These are phyloP conservation scores for Russula dissimulans DNA, from an alignment of 768 basidiomycete species.

Conservation along the genomic window DNA sequence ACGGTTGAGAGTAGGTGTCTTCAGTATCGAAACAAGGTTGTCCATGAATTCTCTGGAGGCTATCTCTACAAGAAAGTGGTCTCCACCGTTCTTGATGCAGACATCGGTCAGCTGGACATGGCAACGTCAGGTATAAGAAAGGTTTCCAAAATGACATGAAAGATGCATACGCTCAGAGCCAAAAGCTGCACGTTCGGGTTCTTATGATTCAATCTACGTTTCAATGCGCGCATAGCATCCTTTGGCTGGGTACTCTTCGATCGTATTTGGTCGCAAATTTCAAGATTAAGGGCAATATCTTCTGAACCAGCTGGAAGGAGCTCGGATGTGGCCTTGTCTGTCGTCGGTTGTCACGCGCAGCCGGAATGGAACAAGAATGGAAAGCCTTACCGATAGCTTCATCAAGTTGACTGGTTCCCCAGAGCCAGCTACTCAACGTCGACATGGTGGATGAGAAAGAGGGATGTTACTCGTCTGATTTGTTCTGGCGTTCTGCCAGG, in stretches of 20 bases:
- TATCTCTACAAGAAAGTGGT: constrained; percentile 77
- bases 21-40: constrained; percentile 83
- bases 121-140: background rate
- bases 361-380: background rate
- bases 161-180: constrained; percentile 65
- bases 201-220: constrained; percentile 81
- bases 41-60: constrained; percentile 90
- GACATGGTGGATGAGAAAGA: constrained; percentile 12
- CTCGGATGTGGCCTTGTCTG: constrained; percentile 94
- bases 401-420: constrained; percentile 19
- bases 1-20: constrained; percentile 62
- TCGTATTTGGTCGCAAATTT: constrained; percentile 95
- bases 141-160: background rate
- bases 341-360: background rate
- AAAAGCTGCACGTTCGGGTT: constrained; percentile 93
- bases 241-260: constrained; percentile 81
- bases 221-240: constrained; percentile 82
- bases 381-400: constrained; percentile 17
- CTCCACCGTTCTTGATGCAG: constrained; percentile 96
- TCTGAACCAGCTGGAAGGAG: constrained; percentile 72
- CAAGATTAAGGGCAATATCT: constrained; percentile 88
- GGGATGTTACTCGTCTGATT: background rate
- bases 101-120: constrained; percentile 67
- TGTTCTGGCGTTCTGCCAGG: background rate
- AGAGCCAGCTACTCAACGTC: constrained; percentile 17